Conservation (phyloP, 768 basidiomycete species). For the Tylopilus intermedius region DNA sequence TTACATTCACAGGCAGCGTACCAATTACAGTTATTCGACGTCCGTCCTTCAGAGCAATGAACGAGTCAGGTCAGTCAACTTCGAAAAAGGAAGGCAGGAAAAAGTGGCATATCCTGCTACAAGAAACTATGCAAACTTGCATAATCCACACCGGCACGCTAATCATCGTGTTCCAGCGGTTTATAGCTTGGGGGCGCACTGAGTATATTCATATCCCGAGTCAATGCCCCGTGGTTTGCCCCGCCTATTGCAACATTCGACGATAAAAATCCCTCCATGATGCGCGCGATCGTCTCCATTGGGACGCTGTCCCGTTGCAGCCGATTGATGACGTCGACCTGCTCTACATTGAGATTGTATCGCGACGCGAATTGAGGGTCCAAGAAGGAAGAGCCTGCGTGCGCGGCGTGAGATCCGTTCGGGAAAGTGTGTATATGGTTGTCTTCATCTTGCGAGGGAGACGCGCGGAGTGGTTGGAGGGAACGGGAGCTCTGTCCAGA, state of each 20-base stretch:
- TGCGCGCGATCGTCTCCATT: conserved; percentile 10
- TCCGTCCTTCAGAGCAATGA: too few species aligned
- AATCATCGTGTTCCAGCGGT: too few species aligned
- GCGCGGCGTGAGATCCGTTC: background rate
- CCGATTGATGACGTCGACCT: conserved; percentile 12
- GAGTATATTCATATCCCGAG: too few species aligned
- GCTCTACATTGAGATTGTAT: conserved; percentile 11
- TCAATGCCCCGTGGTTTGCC: background rate
- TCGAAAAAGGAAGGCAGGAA: too few species aligned
- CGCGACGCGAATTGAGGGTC: background rate
- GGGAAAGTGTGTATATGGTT: background rate
- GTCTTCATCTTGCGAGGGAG: background rate
- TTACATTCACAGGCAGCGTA: too few species aligned
- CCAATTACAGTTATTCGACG: too few species aligned
- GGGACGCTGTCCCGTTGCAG: conserved; percentile 10
- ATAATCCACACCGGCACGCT: too few species aligned
- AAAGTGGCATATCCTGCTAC: too few species aligned
- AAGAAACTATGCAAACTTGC: too few species aligned
- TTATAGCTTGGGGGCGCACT: too few species aligned
- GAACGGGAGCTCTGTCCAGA: background rate
- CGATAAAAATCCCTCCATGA: conserved; percentile 11
- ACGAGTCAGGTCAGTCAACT: too few species aligned
- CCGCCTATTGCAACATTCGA: background rate
- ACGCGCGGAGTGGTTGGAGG: conserved; percentile 6
- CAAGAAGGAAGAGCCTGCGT: background rate